Percentiles rank a stretch among this genome's conserved stretches.
Evolutionary conservation across 2,329 filamentous ascomycete genomes (phyloP).

Genomic region (Alternaria ventricosa): DNA sequence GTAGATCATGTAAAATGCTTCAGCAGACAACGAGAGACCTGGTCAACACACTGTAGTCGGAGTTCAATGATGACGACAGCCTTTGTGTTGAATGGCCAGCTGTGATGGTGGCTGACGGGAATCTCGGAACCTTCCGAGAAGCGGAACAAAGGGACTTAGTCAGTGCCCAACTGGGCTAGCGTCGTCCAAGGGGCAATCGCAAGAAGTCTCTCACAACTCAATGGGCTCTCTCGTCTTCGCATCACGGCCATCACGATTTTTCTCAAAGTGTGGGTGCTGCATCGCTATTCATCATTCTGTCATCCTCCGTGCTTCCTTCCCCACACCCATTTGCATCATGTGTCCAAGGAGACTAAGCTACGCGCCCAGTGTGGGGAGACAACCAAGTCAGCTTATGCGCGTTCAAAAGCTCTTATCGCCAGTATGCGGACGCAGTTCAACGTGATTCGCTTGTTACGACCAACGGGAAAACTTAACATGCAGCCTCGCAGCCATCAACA

Average conservation of each 20-base stretch:
- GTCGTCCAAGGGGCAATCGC: not conserved
- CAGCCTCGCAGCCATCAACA: not conserved
- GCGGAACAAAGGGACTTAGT: too few relatives aligned
- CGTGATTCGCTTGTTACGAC: not conserved
- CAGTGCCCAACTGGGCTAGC: not conserved
- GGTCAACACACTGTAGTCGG: not conserved
- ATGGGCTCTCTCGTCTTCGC: not conserved
- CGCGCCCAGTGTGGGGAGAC: not conserved
- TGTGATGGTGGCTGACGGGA: too few relatives aligned
- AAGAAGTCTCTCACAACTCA: fast-evolving
- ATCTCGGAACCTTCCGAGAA: too few relatives aligned
- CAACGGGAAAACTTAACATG: not conserved
- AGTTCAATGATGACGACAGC: too few relatives aligned
- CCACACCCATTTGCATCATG: not conserved
- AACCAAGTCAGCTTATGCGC: not conserved
- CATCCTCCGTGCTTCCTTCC: fast-evolving
- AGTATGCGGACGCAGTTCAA: not conserved
- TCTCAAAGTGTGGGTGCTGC: not conserved
- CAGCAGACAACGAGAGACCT: too few relatives aligned
- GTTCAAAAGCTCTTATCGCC: not conserved
- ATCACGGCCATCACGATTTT: not conserved
- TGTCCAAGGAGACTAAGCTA: not conserved
- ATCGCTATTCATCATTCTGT: fast-evolving
- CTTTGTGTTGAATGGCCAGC: too few relatives aligned
- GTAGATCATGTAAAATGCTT: not conserved